These are phyloP conservation scores for Manihot esculenta DNA, from an alignment of 441 rosid species.

Conservation along the genomic window DNA sequence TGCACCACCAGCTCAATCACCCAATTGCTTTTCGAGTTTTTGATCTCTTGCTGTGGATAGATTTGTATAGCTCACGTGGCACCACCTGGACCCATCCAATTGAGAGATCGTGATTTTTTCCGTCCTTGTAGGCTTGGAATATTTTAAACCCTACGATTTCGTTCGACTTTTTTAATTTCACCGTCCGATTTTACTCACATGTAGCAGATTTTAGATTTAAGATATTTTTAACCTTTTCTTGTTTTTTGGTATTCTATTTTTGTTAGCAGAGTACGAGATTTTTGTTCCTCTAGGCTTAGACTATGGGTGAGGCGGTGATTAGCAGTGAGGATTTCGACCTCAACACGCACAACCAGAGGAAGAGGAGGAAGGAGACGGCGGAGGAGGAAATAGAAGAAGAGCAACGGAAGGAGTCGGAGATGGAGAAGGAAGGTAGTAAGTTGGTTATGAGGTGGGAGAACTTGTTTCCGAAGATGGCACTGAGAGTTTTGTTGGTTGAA, in stretches of 20 bases:
- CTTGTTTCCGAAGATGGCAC: constrained; percentile 60
- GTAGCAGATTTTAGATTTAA: constrained; percentile 12
- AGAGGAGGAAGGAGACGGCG: not conserved
- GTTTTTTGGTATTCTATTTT: not conserved
- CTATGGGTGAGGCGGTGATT: constrained; percentile 21
- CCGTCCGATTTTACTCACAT: constrained; percentile 26
- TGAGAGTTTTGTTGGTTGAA: constrained; percentile 81
- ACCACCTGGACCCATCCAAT: constrained; percentile 23
- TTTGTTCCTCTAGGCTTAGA: not conserved
- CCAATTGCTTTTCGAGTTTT: constrained; percentile 1
- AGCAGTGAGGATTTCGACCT: constrained; percentile 15
- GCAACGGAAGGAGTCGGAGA: not conserved
- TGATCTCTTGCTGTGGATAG: no score
- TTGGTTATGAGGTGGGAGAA: constrained; percentile 23
- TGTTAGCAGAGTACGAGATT: constrained; percentile 3
- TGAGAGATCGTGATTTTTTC: constrained; percentile 33
- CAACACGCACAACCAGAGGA: not conserved
- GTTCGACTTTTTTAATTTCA: not conserved
- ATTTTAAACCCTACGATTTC: not conserved
- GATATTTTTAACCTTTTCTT: constrained; percentile 18
- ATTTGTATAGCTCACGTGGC: constrained; percentile 36
- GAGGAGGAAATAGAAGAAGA: not conserved
- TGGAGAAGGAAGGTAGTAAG: not conserved
- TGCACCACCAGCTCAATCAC: constrained; percentile 12
- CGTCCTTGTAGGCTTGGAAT: not conserved